Base-by-base conservation (phyloP, 78 protist genomes). In the Dictyostelium capitatum region DNA sequence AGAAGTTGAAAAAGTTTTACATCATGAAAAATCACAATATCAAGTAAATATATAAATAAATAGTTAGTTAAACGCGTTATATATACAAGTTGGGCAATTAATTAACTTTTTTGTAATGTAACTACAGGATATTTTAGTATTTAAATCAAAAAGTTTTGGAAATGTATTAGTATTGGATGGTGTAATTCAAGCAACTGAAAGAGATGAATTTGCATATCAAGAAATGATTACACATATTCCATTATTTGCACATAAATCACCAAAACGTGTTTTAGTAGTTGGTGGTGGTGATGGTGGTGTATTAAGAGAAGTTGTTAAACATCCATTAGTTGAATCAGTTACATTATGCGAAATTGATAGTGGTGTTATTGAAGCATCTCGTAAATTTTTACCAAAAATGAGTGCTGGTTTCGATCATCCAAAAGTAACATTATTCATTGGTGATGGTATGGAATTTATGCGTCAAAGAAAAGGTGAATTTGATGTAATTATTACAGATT, bases 231-330 rank as follows among this genome's bases (percentile, higher is more conserved):
- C 98, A 12, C 99, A 98, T 89, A 6, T 97, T 23, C 98, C 99
- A 67, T 9, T 97, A 47, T 90, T 41, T 89, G 19, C 97, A 5
- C 99, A 98, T 78, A 98, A 98, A 32, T 59, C 78, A 50, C 98
- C 98, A 43, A 78, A 94, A 94, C 64, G 56, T 15, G 98, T 99
- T 23, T 95, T 97, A 41, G 92, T 99, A 47, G 96, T 99, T n/a
- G 99, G 99, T 50, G 99, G 99, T 59, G 99, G 99, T 30, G 99
- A 99, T 59, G 99, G 99, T 67, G 99, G 99, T n/a, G 98, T 96
- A 1, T 56, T 98, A 51, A 96, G 99, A 20, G 99, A 99, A 80
- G 92, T 96, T 53, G 80, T 94, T 37, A 92, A 91, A 82, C 99
- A 98, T 81, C 75, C 56, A 47, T 7, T 41, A 4, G 98, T 98